These are phyloP conservation scores for Rhododendron vialii DNA, from an alignment of 148 eudicot genomes.

Conservation along the genomic window DNA sequence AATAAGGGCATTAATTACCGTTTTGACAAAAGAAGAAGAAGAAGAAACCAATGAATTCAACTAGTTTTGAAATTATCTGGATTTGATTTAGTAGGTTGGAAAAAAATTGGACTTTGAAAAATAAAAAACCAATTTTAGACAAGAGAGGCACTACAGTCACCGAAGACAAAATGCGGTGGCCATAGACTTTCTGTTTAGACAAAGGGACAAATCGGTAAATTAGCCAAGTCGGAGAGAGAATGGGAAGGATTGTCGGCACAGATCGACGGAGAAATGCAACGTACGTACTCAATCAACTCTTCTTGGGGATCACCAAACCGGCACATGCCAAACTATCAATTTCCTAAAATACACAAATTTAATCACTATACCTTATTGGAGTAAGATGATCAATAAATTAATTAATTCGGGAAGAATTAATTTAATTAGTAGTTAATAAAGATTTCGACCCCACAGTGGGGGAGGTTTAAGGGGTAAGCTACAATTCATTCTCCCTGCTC, in stretches of 20 bases:
- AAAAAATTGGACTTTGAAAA: background rate
- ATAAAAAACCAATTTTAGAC: background rate
- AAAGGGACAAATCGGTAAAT: constrained; percentile 2
- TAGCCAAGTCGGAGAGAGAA: background rate
- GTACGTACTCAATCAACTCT: constrained; percentile 5
- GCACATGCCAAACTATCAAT: constrained; percentile 12
- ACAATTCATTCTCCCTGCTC: background rate
- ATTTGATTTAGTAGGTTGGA: background rate
- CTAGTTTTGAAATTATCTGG: background rate
- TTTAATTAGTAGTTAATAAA: background rate
- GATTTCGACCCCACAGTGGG: background rate
- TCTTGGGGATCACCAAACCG: constrained; percentile 40
- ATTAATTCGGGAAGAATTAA: background rate
- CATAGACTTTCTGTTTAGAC: background rate
- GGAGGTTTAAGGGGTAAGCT: background rate
- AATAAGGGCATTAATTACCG: too few species aligned
- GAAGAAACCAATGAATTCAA: background rate
- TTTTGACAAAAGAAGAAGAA: too few species aligned
- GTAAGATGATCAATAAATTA: too few species aligned
- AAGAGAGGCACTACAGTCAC: too few species aligned
- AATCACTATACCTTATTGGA: background rate
- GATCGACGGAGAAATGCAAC: constrained; percentile 12
- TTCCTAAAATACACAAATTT: background rate
- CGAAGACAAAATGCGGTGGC: too few species aligned
- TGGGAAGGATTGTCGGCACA: constrained; percentile 3